These are phyloP conservation scores for Cichorium intybus DNA, from an alignment of 140 eudicot genomes.

Conservation along the genomic window DNA sequence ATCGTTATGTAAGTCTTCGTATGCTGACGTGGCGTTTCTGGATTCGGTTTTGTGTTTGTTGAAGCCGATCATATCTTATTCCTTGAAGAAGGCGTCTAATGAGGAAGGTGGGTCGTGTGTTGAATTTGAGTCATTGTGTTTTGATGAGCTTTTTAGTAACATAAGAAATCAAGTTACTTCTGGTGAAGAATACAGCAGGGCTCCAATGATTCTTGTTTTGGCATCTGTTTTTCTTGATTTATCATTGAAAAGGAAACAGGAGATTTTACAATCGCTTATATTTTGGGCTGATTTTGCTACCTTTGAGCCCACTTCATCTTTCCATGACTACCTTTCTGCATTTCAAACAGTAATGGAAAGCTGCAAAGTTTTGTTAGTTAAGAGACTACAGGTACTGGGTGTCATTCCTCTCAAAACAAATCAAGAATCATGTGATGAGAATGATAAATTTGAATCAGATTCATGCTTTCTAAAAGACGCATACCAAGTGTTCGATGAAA, in stretches of 20 bases:
- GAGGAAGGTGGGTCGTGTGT: constrained; percentile 63
- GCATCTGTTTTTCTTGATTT: constrained; percentile 73
- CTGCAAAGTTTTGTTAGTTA: constrained; percentile 51
- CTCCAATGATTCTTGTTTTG: constrained; percentile 69
- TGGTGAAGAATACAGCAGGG: constrained; percentile 34
- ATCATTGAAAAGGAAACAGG: constrained; percentile 60
- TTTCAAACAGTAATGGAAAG: constrained; percentile 66
- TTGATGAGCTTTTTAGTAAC: constrained; percentile 66
- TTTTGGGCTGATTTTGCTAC: constrained; percentile 75
- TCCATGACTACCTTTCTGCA: constrained; percentile 78
- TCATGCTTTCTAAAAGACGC: constrained; percentile 60
- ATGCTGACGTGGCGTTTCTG: constrained; percentile 86
- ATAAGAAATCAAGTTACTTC: constrained; percentile 35
- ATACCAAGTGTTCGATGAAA: constrained; percentile 19
- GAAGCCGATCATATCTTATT: constrained; percentile 78
- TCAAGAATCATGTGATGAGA: constrained; percentile 20
- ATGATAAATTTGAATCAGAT: constrained; percentile 34
- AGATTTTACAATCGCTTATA: constrained; percentile 50
- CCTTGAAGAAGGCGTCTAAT: constrained; percentile 53
- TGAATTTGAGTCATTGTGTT: constrained; percentile 83
- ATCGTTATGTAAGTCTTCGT: constrained; percentile 59
- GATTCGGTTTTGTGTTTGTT: constrained; percentile 60
- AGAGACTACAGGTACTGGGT: constrained; percentile 49
- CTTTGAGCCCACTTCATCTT: constrained; percentile 55
- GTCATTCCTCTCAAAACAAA: constrained; percentile 43